Conservation (phyloP, 2,329 filamentous ascomycete genomes). For the Phialophora expanda region DNA sequence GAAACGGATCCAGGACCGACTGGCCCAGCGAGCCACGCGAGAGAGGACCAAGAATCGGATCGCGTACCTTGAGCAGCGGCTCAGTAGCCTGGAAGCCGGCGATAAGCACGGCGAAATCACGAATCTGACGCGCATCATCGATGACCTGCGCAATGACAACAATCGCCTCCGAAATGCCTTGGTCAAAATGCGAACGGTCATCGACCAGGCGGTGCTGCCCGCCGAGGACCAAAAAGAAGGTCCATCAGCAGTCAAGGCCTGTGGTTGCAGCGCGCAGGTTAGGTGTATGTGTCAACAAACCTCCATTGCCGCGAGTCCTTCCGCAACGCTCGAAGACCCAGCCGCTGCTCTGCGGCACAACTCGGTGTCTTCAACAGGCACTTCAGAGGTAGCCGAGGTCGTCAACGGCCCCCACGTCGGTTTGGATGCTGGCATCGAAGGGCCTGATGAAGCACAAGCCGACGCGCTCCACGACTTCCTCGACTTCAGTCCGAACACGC, state of each 20-base stretch:
- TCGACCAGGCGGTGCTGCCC: slow-evolving; percentile 29
- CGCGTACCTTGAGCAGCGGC: slow-evolving; percentile 32
- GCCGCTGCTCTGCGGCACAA: slow-evolving; percentile 15
- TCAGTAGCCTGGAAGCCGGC: slow-evolving; percentile 34
- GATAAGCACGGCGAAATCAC: slow-evolving; percentile 30
- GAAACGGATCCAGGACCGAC: slow-evolving; percentile 35
- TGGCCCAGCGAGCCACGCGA: slow-evolving; percentile 39
- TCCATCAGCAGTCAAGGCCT: slow-evolving; percentile 11
- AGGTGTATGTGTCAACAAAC: slow-evolving; percentile 10
- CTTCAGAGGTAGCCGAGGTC: slow-evolving; percentile 23
- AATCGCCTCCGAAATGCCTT: slow-evolving; percentile 31
- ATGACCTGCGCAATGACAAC: slow-evolving; percentile 33
- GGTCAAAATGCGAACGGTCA: slow-evolving; percentile 33
- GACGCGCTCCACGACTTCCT: slow-evolving; percentile 29
- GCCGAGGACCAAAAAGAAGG: slow-evolving; percentile 11
- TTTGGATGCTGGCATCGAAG: slow-evolving; percentile 10
- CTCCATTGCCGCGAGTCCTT: neutral
- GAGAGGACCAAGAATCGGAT: slow-evolving; percentile 40
- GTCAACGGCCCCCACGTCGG: slow-evolving; percentile 6
- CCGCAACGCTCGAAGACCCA: slow-evolving; percentile 13
- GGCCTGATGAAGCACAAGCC: slow-evolving; percentile 3
- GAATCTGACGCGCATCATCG: slow-evolving; percentile 31
- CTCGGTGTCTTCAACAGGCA: slow-evolving; percentile 30
- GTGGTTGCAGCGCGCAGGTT: slow-evolving; percentile 15
- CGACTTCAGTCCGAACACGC: slow-evolving; percentile 28